A percentile compares a stretch with the other conserved stretches of the same genome.
phyloP scores from a whole-genome alignment of 768 basidiomycete genomes.

The Boletellus emodensis region DNA sequence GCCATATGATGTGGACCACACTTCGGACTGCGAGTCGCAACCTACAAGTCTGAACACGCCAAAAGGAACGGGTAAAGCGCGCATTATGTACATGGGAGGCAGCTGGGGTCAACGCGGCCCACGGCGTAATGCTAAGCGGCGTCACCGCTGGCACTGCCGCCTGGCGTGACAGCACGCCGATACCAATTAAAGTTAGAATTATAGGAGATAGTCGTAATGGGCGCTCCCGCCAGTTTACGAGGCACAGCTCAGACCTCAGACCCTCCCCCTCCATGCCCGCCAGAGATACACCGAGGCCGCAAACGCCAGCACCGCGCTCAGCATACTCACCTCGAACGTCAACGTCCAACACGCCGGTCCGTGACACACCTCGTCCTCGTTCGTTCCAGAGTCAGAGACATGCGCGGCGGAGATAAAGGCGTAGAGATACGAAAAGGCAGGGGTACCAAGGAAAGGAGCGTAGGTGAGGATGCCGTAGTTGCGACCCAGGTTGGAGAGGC shows the following conservation, averaged over 20 bases:
- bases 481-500: conserved; percentile 60
- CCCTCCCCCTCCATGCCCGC: conserved; percentile 56
- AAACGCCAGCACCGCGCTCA: conserved; percentile 43
- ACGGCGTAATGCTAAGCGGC: too few species aligned
- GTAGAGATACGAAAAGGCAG: conserved; percentile 75
- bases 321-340: conserved; percentile 57
- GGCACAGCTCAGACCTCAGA: conserved; percentile 31
- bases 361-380: conserved; percentile 38
- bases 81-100: too few species aligned
- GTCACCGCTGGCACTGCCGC: too few species aligned
- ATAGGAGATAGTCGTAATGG: too few species aligned
- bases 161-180: too few species aligned
- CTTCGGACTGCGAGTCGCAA: too few species aligned
- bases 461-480: conserved; percentile 76
- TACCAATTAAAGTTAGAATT: too few species aligned
- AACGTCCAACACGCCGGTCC: conserved; percentile 61
- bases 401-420: conserved; percentile 61
- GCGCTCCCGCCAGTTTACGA: too few species aligned
- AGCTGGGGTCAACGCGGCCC: too few species aligned
- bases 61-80: too few species aligned
- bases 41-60: too few species aligned
- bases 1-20: too few species aligned
- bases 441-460: conserved; percentile 72
- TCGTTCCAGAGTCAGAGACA: conserved; percentile 28
- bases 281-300: conserved; percentile 48